Base-by-base conservation (phyloP, 2,329 filamentous ascomycete genomes). In the Fusarium hostae region DNA sequence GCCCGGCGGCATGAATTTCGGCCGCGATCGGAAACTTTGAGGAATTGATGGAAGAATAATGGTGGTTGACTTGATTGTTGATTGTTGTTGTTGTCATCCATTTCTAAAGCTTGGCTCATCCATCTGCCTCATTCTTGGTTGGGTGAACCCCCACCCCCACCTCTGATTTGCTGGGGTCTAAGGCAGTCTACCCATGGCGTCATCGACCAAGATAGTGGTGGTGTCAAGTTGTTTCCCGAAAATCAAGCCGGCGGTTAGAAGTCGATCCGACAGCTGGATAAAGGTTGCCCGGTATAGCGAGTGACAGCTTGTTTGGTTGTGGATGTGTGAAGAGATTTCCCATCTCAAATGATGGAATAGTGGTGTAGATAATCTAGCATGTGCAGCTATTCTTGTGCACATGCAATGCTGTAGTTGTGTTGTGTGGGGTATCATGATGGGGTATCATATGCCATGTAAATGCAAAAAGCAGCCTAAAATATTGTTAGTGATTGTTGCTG, bases 351-450 rank as follows among this genome's bases (percentile, higher is more conserved):
- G 69, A 72, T 66, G 45, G 56, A 50, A 63, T 66, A 66, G 61
- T 75, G 72, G 63, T 70, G 71, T 64, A 62, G 57, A 34, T 43
- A 65, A 59, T 69, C 40, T 65, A 37, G 64, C 70, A 68, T 74
- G 74, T 76, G 74, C 74, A 61, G 61, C 61, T 43, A 28, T 60
- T 60, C 35, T 45, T 63, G 63, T 43, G 70, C 71, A 74, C 69
- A 76, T 74, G 71, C 68, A 58, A 59, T 59, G 54, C 54, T 74
- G 48, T 52, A 39, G 48, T 28, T 39, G 22, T 52, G 52, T 63
- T 70, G 54, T 61, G 60, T 72, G 68, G 72, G 72, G 73, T 76
- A 76, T 76, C 73, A 76, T 76, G 72, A 70, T 65, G 66, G 69
- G 45, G 45, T 56, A 56, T 56, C 54, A 66, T 66, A 56, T 67